Evolutionary conservation across 495 filamentous ascomycete species (phyloP).

Genomic region (Xylaria sp.): DNA sequence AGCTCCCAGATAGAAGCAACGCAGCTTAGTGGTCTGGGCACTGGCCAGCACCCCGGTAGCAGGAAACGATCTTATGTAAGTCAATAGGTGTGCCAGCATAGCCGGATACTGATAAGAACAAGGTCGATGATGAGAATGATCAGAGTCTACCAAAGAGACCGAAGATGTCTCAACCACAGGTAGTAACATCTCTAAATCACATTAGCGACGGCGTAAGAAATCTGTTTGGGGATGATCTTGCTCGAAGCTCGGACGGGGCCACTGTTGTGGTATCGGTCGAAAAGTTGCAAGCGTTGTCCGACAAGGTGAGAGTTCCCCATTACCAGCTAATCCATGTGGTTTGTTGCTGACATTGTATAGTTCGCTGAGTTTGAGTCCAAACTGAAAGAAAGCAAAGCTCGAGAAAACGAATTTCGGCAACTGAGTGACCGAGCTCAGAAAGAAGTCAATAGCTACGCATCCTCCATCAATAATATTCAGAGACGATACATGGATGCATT

Average conservation of each 20-base stretch:
- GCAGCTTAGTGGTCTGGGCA: conserved; percentile 25
- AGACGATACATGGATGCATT: conserved; percentile 46
- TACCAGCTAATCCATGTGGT: not conserved
- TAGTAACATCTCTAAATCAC: conserved; percentile 32
- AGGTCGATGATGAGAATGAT: conserved; percentile 40
- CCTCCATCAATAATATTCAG: conserved; percentile 38
- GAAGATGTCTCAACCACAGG: conserved; percentile 37
- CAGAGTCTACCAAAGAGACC: conserved; percentile 32
- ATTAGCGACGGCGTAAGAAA: conserved; percentile 36
- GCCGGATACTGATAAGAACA: conserved; percentile 26
- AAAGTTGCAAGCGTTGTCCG: conserved; percentile 47
- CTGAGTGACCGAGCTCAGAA: conserved; percentile 40
- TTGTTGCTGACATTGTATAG: conserved; percentile 30
- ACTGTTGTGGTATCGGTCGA: conserved; percentile 38
- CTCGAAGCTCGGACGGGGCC: conserved; percentile 23
- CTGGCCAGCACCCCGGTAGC: conserved; percentile 26
- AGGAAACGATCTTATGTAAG: conserved; percentile 52
- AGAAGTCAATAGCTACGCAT: conserved; percentile 39
- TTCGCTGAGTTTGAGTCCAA: conserved; percentile 40
- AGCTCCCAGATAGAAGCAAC: conserved; percentile 26
- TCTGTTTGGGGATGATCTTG: conserved; percentile 33
- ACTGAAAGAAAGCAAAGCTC: conserved; percentile 34
- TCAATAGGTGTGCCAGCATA: not conserved
- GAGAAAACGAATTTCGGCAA: conserved; percentile 37
- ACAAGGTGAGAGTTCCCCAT: conserved; percentile 36